phyloP scores from a whole-genome alignment of 1,139 yeast genomes.

The Lodderomyces oxycetoniae region DNA sequence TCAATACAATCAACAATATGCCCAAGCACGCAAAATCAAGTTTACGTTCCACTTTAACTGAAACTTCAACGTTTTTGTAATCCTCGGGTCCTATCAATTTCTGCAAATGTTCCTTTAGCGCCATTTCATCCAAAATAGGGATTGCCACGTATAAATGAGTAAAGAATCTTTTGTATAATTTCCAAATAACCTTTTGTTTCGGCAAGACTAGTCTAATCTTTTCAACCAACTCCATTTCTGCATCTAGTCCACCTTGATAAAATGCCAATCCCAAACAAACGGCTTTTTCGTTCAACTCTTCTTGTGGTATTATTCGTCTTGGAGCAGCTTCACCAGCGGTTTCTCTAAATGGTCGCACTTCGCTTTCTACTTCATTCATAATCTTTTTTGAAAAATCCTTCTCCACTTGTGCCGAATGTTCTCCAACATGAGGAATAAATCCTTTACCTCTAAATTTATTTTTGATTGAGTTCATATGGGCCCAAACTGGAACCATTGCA shows the following conservation, averaged over 20 bases:
- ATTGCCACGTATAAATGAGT: conserved; percentile 38
- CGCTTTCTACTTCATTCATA: conserved; percentile 20
- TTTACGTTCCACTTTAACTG: conserved; percentile 23
- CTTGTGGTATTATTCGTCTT: conserved; percentile 4
- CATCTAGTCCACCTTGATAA: conserved; percentile 31
- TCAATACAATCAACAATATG: conserved; percentile 22
- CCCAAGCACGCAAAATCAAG: conserved; percentile 35
- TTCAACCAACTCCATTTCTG: conserved; percentile 24
- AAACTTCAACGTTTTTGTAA: conserved; percentile 12
- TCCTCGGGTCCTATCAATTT: conserved; percentile 22
- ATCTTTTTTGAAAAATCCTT: conserved; percentile 13
- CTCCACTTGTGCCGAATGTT: conserved; percentile 9
- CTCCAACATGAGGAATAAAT: conserved; percentile 5
- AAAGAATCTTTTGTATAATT: conserved; percentile 43
- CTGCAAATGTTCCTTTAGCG: conserved; percentile 18
- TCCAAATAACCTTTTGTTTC: conserved; percentile 39
- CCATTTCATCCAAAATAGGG: conserved; percentile 46
- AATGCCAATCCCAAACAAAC: conserved; percentile 27
- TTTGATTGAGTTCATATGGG: conserved; percentile 10
- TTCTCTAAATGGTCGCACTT: conserved; percentile 19
- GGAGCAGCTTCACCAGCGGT: conserved; percentile 7
- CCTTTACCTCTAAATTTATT: conserved; percentile 7
- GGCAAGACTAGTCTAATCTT: conserved; percentile 43
- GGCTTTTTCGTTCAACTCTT: conserved; percentile 21
- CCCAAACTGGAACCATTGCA: conserved; percentile 17